Percentiles rank a stretch among this genome's conserved stretches.
phyloP scores from a whole-genome alignment of 768 basidiomycete species.

The Clitopilus passeckerianus region DNA sequence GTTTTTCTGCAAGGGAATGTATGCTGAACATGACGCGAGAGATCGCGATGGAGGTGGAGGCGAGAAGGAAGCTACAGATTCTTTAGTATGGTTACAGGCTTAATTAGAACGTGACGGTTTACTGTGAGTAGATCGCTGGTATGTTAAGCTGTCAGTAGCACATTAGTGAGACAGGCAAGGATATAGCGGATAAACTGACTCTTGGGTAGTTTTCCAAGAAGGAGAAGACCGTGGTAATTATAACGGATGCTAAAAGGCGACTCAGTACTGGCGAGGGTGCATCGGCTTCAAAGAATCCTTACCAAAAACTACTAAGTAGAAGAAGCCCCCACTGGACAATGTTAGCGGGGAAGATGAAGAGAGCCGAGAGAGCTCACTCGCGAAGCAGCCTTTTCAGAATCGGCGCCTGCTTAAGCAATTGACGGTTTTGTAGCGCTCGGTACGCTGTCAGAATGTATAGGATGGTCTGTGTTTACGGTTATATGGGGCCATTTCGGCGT shows the following conservation, averaged over 20 bases:
- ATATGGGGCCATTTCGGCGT: no score
- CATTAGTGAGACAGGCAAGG: background rate
- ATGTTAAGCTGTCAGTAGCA: constrained; percentile 25
- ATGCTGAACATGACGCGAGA: constrained; percentile 25
- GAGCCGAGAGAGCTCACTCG: constrained; percentile 24
- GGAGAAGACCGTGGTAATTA: constrained; percentile 26
- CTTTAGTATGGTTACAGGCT: background rate
- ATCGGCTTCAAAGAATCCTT: background rate
- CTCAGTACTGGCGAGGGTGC: background rate
- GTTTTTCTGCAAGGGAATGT: constrained; percentile 32
- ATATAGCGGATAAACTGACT: constrained; percentile 11
- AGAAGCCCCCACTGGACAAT: constrained; percentile 29
- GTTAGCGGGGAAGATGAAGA: background rate
- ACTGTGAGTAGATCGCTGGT: constrained; percentile 32
- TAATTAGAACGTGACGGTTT: constrained; percentile 1
- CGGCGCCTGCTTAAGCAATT: constrained; percentile 23
- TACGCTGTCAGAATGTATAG: constrained; percentile 30
- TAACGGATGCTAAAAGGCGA: constrained; percentile 21
- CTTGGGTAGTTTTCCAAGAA: constrained; percentile 22
- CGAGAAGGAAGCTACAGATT: constrained; percentile 16
- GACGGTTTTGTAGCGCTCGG: constrained; percentile 26
- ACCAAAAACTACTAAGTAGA: constrained; percentile 36
- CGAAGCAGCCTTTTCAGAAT: constrained; percentile 28
- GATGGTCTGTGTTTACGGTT: constrained; percentile 17
- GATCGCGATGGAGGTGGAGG: constrained; percentile 23